Base-by-base conservation (phyloP, 177 flowering plant species). In the Vitis hybrid region DNA sequence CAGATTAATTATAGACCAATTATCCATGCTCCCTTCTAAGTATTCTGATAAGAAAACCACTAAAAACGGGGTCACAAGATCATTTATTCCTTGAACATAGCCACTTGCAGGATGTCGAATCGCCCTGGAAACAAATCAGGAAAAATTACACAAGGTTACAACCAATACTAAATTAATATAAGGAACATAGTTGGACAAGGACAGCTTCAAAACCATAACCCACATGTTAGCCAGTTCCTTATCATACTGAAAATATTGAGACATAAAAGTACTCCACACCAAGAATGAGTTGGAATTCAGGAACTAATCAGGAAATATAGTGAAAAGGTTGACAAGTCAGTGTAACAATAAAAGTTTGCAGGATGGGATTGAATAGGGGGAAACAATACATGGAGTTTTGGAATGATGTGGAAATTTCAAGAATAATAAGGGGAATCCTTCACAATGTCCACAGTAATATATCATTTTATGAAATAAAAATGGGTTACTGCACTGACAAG, bases 61-160 rank as follows among this genome's bases (percentile, higher is more conserved):
- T 75, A 95, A 70, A 79, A 95, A 95, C 60, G 98, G 98, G 21
- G 99, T 95, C 60, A 83, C 93, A 65, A 95, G 98, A 84, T 95
- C 98, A 79, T 95, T 95, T 85, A 93, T 95, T 73, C 99, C 98
- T 76, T 95, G 99, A 62, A 95, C 99, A 79, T 95, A 95, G 71
- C 98, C 97, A 76, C 99, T 93, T 39, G 99, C 98, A 68, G 99
- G 99, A 85, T 95, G 99, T 64, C 99, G 86, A 73, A 95, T 93
- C 51, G 99, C 99, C 99, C 98, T 93, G 88, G 68, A 82, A 78
- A 69, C 29, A 64, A 57, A 70, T 10, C 13, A 57, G 60, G 56
- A 74, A 76, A 49, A 51, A 65, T 13, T 65, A 65, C 53, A 62
- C 8, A 26, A 26, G 7, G 15, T 52, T 29, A 18, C 18, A 31